phyloP scores from a whole-genome alignment of 106 monocot genomes.

The Cymbidium sinense region DNA sequence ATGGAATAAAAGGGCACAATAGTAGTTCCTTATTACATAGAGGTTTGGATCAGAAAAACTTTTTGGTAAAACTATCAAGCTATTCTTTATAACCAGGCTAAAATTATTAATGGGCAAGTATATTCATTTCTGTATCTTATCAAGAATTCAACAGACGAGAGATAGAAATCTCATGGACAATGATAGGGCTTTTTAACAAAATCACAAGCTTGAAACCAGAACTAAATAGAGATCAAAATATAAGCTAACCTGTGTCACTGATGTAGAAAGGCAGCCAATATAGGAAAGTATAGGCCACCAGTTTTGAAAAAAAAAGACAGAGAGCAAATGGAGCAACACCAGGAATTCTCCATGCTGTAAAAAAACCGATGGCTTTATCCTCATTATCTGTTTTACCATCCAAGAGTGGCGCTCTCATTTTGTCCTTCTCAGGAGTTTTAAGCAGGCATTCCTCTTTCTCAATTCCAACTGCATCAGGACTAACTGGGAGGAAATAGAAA shows the following conservation, averaged over 20 bases:
- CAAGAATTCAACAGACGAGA: neutral
- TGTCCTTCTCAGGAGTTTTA: slow-evolving; percentile 18
- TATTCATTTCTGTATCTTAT: neutral
- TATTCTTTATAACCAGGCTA: too few relatives aligned
- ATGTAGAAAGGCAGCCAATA: slow-evolving; percentile 94
- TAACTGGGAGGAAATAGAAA: slow-evolving; percentile 76
- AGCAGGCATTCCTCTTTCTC: slow-evolving; percentile 28
- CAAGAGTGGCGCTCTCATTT: slow-evolving; percentile 37
- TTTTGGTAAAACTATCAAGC: too few relatives aligned
- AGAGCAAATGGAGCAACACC: slow-evolving; percentile 84
- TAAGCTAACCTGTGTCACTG: slow-evolving; percentile 65
- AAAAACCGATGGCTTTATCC: slow-evolving; percentile 63
- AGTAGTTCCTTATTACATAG: too few relatives aligned
- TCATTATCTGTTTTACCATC: slow-evolving; percentile 10
- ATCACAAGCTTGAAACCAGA: neutral
- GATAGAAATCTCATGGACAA: neutral
- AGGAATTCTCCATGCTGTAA: slow-evolving; percentile 77
- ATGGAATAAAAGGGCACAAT: too few relatives aligned
- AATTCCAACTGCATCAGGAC: slow-evolving; percentile 54
- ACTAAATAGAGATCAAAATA: neutral
- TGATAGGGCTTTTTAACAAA: too few relatives aligned
- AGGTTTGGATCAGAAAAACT: too few relatives aligned
- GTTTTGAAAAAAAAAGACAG: slow-evolving; percentile 81
- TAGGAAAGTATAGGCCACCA: slow-evolving; percentile 87
- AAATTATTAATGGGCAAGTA: neutral